Evolutionary conservation across 805 yeast genomes (phyloP), one percentile per base, ranked within the genome.

Genomic region (Lipomyces yamadae): DNA sequence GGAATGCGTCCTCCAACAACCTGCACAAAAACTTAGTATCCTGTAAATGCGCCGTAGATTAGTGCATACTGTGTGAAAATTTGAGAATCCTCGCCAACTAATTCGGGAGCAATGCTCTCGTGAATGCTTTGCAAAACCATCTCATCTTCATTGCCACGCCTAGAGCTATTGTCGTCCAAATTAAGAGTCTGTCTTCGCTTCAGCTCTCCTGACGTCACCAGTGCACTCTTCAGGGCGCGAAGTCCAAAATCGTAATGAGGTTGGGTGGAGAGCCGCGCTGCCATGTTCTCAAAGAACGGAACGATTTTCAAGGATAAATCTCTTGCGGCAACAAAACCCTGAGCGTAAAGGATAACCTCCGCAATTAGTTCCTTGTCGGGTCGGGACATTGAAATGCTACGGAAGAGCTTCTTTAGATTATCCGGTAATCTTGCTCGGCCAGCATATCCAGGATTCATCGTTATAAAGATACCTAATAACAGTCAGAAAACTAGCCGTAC

Each of bases 181-280:
- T 13, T 30, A 2, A 45, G 11, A 4, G 24, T 35, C 56, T 68
- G 76, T 50, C 59, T 58, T 59, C 84, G 75, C 64, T 78, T 80
- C 8, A 84, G 71, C 15, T 74, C 69, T 1, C 92, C 91, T 70
- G 93, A 87, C 63, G 83, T 83, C 7, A 80, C 77, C 18, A 94
- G 76, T 0, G 88, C 85, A 50, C 86, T 82, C 73, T 93, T 94
- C 65, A 94, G 76, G 0, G 97, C 88, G 66, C 98, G 82, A 55
- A 94, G 78, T 0, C 98, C 97, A 82, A 94, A 94, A 73, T 94
- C 98, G 72, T 94, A 94, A 74, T 94, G 98, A 3, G 76, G 74
- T 73, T 91, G 97, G 0, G 67, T 30, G 0, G 90, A 81, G 11
- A 86, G 76, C 0, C 65, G 60, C 0, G 15, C n/a, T 2, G 76